Evolutionary conservation across 306 rosid genomes (phyloP).

Genomic region (Begonia peltatifolia): DNA sequence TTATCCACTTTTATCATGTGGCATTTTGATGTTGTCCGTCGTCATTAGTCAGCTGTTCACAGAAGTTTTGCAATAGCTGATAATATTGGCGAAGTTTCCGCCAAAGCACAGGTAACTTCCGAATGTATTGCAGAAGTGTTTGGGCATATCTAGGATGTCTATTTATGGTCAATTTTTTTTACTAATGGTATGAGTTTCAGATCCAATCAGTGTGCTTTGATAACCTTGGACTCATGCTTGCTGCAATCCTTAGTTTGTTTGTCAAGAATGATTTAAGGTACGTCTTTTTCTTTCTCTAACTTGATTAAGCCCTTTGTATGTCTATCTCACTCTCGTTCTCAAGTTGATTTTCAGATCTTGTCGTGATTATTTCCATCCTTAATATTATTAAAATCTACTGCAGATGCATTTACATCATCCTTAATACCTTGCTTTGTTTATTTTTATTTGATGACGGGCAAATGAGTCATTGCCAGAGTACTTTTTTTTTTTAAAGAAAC

Average conservation of each 20-base stretch:
- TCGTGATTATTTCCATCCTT: no score
- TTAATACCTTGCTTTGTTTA: no score
- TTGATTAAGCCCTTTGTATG: no score
- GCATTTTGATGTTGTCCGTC: constrained; percentile 11
- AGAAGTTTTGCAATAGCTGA: constrained; percentile 82
- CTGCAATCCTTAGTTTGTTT: constrained; percentile 51
- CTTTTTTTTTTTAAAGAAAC: not conserved
- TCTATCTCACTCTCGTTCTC: no score
- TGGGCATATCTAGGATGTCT: no score
- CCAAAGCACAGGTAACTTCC: constrained; percentile 75
- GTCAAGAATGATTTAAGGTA: constrained; percentile 50
- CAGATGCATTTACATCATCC: no score
- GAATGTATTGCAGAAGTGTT: no score
- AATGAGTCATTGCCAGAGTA: no score
- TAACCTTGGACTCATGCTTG: constrained; percentile 74
- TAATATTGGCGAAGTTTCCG: constrained; percentile 89
- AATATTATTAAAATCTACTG: no score
- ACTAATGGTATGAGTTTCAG: constrained; percentile 24
- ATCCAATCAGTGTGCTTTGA: constrained; percentile 96
- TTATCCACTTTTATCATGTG: constrained; percentile 4
- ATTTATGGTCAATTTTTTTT: no score
- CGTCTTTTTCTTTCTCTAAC: not conserved
- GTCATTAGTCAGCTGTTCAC: constrained; percentile 70
- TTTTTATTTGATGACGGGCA: no score
- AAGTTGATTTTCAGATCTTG: no score